These are phyloP conservation scores for Talaromyces proteolyticus DNA, from an alignment of 495 filamentous ascomycete genomes.

Conservation along the genomic window DNA sequence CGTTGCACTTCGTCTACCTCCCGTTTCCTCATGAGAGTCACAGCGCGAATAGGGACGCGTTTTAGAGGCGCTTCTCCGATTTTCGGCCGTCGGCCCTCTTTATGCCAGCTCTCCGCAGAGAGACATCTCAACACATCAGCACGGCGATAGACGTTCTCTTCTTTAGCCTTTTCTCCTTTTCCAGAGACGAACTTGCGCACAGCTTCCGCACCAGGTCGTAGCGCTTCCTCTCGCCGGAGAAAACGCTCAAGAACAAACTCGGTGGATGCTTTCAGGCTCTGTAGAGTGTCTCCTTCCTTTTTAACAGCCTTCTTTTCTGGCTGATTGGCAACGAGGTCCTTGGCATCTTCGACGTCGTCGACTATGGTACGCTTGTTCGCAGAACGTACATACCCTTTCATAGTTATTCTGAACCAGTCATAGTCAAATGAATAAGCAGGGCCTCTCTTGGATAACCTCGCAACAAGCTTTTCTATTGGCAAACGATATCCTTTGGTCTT, in stretches of 20 bases:
- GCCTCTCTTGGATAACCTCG: conserved; percentile 68
- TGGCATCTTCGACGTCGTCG: conserved; percentile 73
- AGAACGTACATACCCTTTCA: conserved; percentile 66
- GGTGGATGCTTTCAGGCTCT: conserved; percentile 78
- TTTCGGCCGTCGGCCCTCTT: conserved; percentile 78
- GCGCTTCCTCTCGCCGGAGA: conserved; percentile 86
- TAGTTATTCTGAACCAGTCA: conserved; percentile 82
- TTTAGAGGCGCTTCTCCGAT: conserved; percentile 73
- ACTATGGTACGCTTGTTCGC: conserved; percentile 53
- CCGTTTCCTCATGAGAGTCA: conserved; percentile 80
- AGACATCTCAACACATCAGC: conserved; percentile 79
- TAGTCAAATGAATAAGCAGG: conserved; percentile 62
- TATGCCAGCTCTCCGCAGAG: conserved; percentile 95
- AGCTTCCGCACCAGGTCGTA: conserved; percentile 59
- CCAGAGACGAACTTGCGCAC: conserved; percentile 69
- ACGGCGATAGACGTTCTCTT: conserved; percentile 77
- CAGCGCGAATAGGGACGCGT: conserved; percentile 80
- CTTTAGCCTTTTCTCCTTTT: conserved; percentile 58
- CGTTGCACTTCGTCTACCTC: conserved; percentile 81
- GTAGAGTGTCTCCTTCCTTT: conserved; percentile 71
- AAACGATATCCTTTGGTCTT: conserved; percentile 85
- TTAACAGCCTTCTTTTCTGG: conserved; percentile 62
- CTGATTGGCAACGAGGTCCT: conserved; percentile 65
- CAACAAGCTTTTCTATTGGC: conserved; percentile 66
- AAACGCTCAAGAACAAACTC: conserved; percentile 85